Conservation (phyloP, 352 stramenopile genomes). For the Globisporangium spiculum region DNA sequence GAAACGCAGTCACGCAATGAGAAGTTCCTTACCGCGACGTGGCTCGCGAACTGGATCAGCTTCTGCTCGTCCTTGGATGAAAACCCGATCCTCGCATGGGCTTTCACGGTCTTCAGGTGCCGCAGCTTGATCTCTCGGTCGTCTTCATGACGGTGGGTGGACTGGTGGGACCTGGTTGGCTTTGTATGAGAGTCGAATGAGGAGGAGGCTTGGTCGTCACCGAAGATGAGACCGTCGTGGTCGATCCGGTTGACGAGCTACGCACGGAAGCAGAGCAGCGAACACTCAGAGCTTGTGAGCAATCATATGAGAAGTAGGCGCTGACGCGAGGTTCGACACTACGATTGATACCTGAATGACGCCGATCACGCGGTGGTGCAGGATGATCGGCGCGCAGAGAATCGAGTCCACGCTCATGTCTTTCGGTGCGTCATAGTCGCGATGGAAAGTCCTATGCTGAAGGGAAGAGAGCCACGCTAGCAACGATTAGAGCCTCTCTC, state of each 20-base stretch:
- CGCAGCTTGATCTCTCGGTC: conserved; percentile 38
- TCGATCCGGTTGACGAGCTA: conserved; percentile 59
- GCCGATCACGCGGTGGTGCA: conserved; percentile 51
- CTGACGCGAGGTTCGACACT: not conserved
- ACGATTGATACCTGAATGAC: conserved; percentile 39
- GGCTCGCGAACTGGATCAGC: conserved; percentile 58
- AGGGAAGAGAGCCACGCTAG: not conserved
- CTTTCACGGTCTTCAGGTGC: conserved; percentile 29
- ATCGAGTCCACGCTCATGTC: conserved; percentile 52
- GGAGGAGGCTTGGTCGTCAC: conserved; percentile 1
- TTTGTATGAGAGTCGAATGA: not conserved
- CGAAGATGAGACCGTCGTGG: conserved; percentile 12
- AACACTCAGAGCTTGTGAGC: too few relatives aligned
- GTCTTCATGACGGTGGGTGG: conserved; percentile 17
- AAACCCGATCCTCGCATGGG: conserved; percentile 35
- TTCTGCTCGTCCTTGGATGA: conserved; percentile 64
- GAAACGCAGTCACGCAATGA: not conserved
- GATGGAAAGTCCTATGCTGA: conserved; percentile 55
- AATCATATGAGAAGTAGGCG: not conserved
- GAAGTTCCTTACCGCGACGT: conserved; percentile 34
- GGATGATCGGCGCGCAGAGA: conserved; percentile 47
- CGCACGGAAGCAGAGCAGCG: too few relatives aligned
- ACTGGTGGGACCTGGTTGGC: not conserved
- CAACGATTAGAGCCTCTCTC: not conserved
- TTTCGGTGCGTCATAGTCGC: conserved; percentile 58